Base-by-base conservation (phyloP, 768 basidiomycete genomes). In the Psilocybe cyanescens region DNA sequence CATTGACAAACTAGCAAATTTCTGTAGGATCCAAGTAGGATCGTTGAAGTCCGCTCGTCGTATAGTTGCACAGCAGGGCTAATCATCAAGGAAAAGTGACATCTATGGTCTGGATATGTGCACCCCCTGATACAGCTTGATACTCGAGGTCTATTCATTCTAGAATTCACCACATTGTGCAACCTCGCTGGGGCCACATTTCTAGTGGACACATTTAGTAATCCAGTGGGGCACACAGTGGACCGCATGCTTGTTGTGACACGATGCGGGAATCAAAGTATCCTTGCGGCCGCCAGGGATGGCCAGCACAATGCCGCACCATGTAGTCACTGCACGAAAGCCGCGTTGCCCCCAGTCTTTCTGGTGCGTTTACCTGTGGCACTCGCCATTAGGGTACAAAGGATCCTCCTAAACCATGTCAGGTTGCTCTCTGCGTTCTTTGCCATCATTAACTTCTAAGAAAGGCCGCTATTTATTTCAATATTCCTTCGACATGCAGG, bases 401-500 rank as follows among this genome's bases (percentile, higher is more conserved):
- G 52, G 58, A 31, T 8, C n/a, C 51, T 33, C 31, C 31, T 37
- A 14, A 17, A 17, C 33, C 44, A 49, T 14, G n/a, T 46, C 19
- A 19, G 7, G 16, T 17, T 41, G 6, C 33, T 48, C 47, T 24
- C 39, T 19, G 16, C 12, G 14, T 29, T 30, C 12, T 45, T n/a
- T 47, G 8, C 24, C 19, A 44, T 7, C 41, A 31, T 33, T 24
- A 16, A 14, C 55, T 14, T 57, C 24, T 35, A 39, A 53, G 41
- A 16, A 33, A 3, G 28, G 6, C 47, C 44, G 41, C 12, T 50
- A 50, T 60, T 60, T 39, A 55, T 55, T 48, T 54, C 55, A 44
- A 49, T 11, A 58, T 62, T 39, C 47, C n/a, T 29, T 50, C 50
- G 41, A 17, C 24, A 74, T 80, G 76, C 74, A 70, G 57, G 77